Conservation (phyloP, 2,329 filamentous ascomycete species). For the Capronia americana region DNA sequence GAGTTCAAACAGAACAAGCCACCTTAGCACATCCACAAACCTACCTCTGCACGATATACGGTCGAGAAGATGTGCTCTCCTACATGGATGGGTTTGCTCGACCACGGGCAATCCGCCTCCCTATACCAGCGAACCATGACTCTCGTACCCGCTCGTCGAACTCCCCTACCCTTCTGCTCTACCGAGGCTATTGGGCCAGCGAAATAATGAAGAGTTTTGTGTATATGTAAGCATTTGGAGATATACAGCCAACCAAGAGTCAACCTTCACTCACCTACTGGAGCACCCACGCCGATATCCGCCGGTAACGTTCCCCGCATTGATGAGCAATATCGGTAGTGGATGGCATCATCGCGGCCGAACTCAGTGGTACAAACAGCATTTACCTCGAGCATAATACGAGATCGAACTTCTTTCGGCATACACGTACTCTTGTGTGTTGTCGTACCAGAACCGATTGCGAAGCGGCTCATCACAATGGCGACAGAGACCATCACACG, state of each 20-base stretch:
- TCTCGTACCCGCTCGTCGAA: not conserved
- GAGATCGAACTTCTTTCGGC: not conserved
- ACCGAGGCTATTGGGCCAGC: not conserved
- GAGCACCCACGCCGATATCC: slow-evolving; percentile 10
- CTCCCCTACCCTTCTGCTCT: not conserved
- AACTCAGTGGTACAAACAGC: not conserved
- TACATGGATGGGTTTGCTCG: not conserved
- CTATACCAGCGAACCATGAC: not conserved
- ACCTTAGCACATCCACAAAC: not conserved
- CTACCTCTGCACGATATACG: not conserved
- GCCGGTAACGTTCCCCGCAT: slow-evolving; percentile 2
- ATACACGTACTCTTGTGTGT: not conserved
- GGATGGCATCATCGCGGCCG: slow-evolving; percentile 18
- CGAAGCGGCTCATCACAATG: slow-evolving; percentile 10
- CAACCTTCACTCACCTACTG: not conserved
- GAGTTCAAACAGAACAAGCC: not conserved
- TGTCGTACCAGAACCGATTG: not conserved
- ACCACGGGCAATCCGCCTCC: not conserved
- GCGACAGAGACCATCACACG: slow-evolving; percentile 25
- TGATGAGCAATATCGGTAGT: slow-evolving; percentile 17
- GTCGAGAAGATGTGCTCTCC: not conserved
- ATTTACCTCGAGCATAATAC: not conserved
- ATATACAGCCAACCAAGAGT: slow-evolving; percentile 6
- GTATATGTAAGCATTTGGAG: slow-evolving; percentile 24
- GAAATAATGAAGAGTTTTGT: not conserved